Percentiles rank a stretch among this genome's conserved stretches.
Evolutionary conservation across 345 rosid species (phyloP).

Genomic region (Murraya paniculata): DNA sequence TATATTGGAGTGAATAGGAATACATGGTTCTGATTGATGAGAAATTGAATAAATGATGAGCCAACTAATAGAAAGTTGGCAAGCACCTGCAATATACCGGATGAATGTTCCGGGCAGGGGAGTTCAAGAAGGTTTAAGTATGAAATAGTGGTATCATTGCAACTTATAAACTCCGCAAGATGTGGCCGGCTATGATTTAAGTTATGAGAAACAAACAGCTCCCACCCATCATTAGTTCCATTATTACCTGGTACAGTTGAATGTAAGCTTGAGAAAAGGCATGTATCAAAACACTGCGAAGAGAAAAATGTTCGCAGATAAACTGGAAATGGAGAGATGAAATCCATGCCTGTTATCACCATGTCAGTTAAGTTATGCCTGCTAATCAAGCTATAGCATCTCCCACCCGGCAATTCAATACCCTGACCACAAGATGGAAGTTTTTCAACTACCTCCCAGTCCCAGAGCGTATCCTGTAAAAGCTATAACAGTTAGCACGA

Average conservation of each 20-base stretch:
- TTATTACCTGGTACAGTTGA: constrained; percentile 42
- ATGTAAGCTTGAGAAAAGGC: not conserved
- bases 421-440: constrained; percentile 53
- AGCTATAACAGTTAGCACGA: not conserved
- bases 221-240: constrained; percentile 80
- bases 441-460: constrained; percentile 41
- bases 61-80: not conserved
- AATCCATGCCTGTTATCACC: constrained; percentile 43
- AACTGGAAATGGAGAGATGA: not conserved
- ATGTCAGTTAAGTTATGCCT: constrained; percentile 40
- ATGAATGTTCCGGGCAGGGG: constrained; percentile 66
- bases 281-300: not conserved
- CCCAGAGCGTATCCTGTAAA: constrained; percentile 41
- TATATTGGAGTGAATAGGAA: not conserved
- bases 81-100: constrained; percentile 58
- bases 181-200: constrained; percentile 47
- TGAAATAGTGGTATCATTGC: constrained; percentile 42
- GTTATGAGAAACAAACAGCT: constrained; percentile 35
- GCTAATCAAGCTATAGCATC: constrained; percentile 45
- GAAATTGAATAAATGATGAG: not conserved
- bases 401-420: constrained; percentile 39
- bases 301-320: not conserved
- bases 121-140: constrained; percentile 48
- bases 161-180: constrained; percentile 50
- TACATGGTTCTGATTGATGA: not conserved